Evolutionary conservation across 768 basidiomycete genomes (phyloP), one percentile per base, ranked within the genome.

Genomic region (Rhizopogon roseolus): DNA sequence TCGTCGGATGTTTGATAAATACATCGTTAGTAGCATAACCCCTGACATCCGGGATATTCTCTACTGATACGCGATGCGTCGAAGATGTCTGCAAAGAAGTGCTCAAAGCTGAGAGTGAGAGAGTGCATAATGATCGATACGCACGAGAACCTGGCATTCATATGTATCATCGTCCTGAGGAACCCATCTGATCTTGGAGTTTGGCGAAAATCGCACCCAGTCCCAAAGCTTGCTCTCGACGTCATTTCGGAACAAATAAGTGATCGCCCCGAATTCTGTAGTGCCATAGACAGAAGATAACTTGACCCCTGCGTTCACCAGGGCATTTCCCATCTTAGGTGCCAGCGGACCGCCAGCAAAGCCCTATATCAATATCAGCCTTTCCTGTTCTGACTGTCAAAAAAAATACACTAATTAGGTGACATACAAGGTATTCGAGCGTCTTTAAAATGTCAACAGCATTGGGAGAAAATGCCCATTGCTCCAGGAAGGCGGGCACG

Each of bases 1-100:
- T 71, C 6, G 71, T 73, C 1, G 79, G 76, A 55, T 81, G 79
- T 25, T 65, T 67, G 34, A 70, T 52, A 55, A 74, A 77, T 6
- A 77, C 58, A 62, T 80, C 79, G 3, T 70, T 71, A 10, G 72
- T 77, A 1, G 71, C 72, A 45, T 78, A 79, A 11, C 77, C 77
- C 40, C 58, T 62, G 5, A 65, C 63, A 36, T 79, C 70, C 3
- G 59, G 55, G 5, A 76, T 25, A 45, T 76, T 76, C 27, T 71
- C 66, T 3, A 71, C 59, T 3, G 66, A 60, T 0, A 64, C 55
- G 13, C 60, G 58, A 53, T 71, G 66, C 4, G 45, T 69, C 5
- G 66, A 57, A 25, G 49, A 61, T 10, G 60, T 60, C 73, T 73
- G 19, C 14, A 37, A 9, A 14, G 19, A 25, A 38, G 37, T 29